Conservation (phyloP, 192 early-diverging fungal species). For the Backusella tarrabulga region DNA sequence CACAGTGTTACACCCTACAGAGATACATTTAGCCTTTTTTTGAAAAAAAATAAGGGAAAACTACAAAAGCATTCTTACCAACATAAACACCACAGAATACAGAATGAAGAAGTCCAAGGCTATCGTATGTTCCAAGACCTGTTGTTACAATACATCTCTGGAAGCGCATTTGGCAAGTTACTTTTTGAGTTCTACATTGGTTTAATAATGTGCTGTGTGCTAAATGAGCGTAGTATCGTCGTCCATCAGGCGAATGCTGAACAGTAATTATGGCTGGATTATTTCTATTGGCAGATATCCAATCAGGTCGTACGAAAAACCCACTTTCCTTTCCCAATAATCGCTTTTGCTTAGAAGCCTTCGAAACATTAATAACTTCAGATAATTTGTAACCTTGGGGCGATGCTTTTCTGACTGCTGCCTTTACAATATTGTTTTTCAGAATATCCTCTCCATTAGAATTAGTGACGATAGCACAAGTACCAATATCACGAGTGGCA, state of each 20-base stretch:
- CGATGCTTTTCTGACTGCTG: constrained; percentile 25
- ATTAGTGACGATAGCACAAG: constrained; percentile 61
- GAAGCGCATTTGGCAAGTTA: constrained; percentile 54
- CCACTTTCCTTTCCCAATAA: constrained; percentile 58
- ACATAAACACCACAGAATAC: constrained; percentile 36
- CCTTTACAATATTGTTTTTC: constrained; percentile 60
- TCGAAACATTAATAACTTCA: constrained; percentile 55
- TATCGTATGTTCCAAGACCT: constrained; percentile 20
- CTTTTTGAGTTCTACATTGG: constrained; percentile 62
- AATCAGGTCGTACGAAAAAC: constrained; percentile 52
- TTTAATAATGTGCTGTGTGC: constrained; percentile 54
- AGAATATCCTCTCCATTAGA: constrained; percentile 63
- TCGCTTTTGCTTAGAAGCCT: constrained; percentile 64
- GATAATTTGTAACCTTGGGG: constrained; percentile 51
- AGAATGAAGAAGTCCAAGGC: constrained; percentile 28
- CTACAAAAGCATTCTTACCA: constrained; percentile 5
- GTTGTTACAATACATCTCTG: constrained; percentile 43
- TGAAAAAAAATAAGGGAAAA: not conserved
- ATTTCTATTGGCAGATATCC: constrained; percentile 32
- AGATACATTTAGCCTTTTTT: not conserved
- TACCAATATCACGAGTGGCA: constrained; percentile 59
- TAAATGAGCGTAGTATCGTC: constrained; percentile 42
- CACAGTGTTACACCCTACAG: constrained; percentile 57
- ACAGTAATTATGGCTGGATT: constrained; percentile 59
- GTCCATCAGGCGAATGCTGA: constrained; percentile 49